Percentiles rank a stretch among this genome's conserved stretches.
Conservation (phyloP, 306 rosid species). For the Alnus glutinosa region DNA sequence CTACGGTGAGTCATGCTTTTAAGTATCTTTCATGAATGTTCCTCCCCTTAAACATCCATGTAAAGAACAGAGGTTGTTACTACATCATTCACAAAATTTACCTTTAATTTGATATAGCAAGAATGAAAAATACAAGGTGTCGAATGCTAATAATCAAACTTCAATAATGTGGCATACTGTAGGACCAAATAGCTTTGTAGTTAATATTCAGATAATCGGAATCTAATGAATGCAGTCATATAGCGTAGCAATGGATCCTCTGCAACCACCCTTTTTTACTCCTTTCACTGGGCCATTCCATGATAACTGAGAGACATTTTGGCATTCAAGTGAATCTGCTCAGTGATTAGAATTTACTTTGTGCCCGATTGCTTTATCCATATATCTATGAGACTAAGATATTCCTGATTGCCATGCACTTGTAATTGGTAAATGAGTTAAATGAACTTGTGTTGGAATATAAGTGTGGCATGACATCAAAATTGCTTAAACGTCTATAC, state of each 20-base stretch:
- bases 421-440: background rate
- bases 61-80: conserved; percentile 18
- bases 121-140: background rate
- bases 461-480: background rate
- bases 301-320: background rate
- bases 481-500: background rate
- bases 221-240: conserved; percentile 24
- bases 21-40: conserved; percentile 20
- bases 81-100: background rate
- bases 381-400: background rate
- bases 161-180: background rate
- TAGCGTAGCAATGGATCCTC: background rate
- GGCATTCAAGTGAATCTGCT: background rate
- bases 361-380: background rate
- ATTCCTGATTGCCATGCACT: background rate
- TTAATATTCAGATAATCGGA: conserved; percentile 14
- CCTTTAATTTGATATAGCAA: background rate
- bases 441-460: background rate
- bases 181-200: conserved; percentile 8
- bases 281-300: background rate
- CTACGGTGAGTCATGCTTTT: conserved; percentile 57
- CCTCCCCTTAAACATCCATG: conserved; percentile 13
- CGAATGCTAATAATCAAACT: background rate
- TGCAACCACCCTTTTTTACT: background rate
- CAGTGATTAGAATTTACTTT: background rate